Evolutionary conservation across 2,329 filamentous ascomycete species (phyloP).

Genomic region (Neoarthrinium moseri): DNA sequence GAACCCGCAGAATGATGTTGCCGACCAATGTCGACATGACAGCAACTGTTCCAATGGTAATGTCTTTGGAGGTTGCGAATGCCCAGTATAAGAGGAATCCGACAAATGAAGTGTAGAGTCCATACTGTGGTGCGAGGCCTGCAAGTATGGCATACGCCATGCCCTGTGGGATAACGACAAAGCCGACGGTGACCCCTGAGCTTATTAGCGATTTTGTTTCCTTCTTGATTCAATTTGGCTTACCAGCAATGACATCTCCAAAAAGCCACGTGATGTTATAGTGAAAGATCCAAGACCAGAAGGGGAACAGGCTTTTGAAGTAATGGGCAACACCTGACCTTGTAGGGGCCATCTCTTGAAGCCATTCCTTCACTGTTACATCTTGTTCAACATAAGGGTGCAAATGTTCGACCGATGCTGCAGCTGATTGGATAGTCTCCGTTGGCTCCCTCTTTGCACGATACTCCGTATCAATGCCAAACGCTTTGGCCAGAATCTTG

Average conservation of each 20-base stretch:
- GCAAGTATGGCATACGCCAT: constrained; percentile 54
- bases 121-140: constrained; percentile 46
- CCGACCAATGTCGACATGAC: constrained; percentile 54
- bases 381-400: constrained; percentile 81
- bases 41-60: constrained; percentile 73
- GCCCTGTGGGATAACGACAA: constrained; percentile 53
- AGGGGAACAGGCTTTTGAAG: constrained; percentile 74
- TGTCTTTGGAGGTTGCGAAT: constrained; percentile 48
- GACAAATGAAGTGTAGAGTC: constrained; percentile 39
- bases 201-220: constrained; percentile 8
- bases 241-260: constrained; percentile 84
- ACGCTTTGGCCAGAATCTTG: constrained; percentile 23
- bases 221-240: constrained; percentile 26
- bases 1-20: constrained; percentile 42
- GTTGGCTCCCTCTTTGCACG: constrained; percentile 23
- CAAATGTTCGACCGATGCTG: constrained; percentile 34
- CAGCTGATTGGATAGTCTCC: constrained; percentile 24
- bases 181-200: constrained; percentile 47
- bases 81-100: constrained; percentile 37
- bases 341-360: constrained; percentile 62
- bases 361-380: constrained; percentile 71
- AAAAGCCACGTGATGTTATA: constrained; percentile 87
- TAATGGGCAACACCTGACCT: constrained; percentile 57
- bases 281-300: constrained; percentile 76
- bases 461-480: constrained; percentile 29